Conservation (phyloP, 768 basidiomycete species). For the Mycena vitilis region DNA sequence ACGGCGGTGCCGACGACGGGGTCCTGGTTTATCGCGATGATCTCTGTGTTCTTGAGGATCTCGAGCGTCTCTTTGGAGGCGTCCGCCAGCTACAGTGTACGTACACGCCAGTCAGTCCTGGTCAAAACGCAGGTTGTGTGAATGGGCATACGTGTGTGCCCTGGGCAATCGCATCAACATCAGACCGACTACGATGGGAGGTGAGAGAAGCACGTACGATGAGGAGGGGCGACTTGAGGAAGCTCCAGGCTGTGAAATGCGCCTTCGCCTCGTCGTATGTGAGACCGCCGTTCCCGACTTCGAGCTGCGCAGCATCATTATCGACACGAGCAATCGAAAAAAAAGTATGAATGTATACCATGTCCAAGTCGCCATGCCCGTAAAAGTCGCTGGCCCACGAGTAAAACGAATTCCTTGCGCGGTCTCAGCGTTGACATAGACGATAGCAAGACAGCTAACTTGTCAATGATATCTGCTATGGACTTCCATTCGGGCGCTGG, state of each 20-base stretch:
- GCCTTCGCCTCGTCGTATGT: constrained; percentile 73
- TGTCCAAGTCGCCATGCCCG: constrained; percentile 77
- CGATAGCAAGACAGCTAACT: constrained; percentile 46
- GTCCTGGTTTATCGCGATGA: constrained; percentile 79
- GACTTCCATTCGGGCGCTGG: constrained; percentile 62
- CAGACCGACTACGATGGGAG: no score
- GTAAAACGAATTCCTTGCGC: constrained; percentile 69
- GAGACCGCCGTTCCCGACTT: constrained; percentile 73
- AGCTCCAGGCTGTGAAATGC: constrained; percentile 79
- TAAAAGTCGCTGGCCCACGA: constrained; percentile 74
- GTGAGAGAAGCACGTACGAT: constrained; percentile 48
- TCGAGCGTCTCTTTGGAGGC: constrained; percentile 61
- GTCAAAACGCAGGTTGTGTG: no score
- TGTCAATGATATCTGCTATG: constrained; percentile 64
- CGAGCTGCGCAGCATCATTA: constrained; percentile 51
- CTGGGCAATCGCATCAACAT: constrained; percentile 26
- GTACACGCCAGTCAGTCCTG: no score
- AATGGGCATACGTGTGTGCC: constrained; percentile 49
- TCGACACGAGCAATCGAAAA: background rate
- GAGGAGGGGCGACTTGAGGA: constrained; percentile 76
- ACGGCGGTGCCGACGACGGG: constrained; percentile 68
- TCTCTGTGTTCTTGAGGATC: constrained; percentile 71
- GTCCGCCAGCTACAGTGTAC: no score
- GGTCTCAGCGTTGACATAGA: constrained; percentile 6
- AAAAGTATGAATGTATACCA: constrained; percentile 51